A percentile compares a stretch with the other conserved stretches of the same genome.
Conservation (phyloP, 352 stramenopile genomes). For the Thalassiosira livingstoniorum region DNA sequence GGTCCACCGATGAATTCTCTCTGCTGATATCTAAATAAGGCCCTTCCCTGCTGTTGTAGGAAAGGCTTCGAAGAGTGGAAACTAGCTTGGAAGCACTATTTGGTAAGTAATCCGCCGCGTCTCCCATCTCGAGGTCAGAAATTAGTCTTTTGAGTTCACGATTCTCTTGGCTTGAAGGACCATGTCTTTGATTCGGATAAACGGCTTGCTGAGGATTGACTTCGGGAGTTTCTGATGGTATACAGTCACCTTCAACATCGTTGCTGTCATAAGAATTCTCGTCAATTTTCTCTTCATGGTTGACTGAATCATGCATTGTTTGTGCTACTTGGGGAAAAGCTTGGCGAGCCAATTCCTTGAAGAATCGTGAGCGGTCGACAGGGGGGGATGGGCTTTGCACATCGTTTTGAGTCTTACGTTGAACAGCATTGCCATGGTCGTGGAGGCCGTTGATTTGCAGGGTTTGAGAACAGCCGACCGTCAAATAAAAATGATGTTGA, state of each 20-base stretch:
- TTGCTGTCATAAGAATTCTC: background rate
- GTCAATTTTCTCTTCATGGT: background rate
- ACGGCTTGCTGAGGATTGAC: background rate
- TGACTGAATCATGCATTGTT: too few species aligned
- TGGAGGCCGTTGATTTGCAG: too few species aligned
- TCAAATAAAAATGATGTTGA: too few species aligned
- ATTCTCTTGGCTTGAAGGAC: background rate
- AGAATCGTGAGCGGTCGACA: background rate
- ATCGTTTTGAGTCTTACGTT: too few species aligned
- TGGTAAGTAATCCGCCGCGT: conserved; percentile 36
- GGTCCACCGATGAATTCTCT: background rate
- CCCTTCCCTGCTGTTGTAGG: too few species aligned
- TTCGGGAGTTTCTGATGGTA: background rate
- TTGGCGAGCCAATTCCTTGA: too few species aligned
- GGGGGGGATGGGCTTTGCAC: too few species aligned
- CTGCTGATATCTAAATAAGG: background rate
- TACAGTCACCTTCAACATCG: background rate
- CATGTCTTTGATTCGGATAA: background rate
- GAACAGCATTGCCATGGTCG: too few species aligned
- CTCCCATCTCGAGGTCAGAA: conserved; percentile 22
- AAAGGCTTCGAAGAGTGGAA: conserved; percentile 18
- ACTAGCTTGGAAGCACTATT: conserved; percentile 46
- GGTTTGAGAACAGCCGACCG: too few species aligned
- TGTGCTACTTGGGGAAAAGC: too few species aligned
- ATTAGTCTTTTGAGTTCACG: background rate